Evolutionary conservation across 2,329 filamentous ascomycete species (phyloP).

Genomic region (Alternaria sp.): DNA sequence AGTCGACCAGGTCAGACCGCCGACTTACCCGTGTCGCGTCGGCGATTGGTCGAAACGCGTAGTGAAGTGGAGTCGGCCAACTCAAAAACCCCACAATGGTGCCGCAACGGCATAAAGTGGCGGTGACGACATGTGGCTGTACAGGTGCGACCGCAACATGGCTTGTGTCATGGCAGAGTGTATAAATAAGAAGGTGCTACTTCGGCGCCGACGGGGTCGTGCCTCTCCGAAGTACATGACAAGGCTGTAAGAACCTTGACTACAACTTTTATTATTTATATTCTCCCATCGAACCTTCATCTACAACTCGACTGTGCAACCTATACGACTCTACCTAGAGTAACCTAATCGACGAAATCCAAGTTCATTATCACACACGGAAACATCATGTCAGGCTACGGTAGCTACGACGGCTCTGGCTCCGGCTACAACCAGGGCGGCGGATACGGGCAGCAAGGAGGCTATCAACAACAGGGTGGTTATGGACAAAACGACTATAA

Average conservation of each 20-base stretch:
- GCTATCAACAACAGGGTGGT: constrained; percentile 12
- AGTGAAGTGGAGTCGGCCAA: constrained; percentile 8
- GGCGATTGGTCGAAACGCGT: constrained; percentile 5
- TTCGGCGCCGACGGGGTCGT: not conserved
- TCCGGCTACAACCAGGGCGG: constrained; percentile 13
- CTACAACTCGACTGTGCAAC: not conserved
- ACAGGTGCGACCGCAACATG: not conserved
- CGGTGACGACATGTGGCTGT: constrained; percentile 17
- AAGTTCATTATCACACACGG: not conserved
- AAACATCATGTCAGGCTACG: constrained; percentile 23
- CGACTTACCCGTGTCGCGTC: constrained; percentile 4
- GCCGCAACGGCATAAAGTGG: constrained; percentile 5
- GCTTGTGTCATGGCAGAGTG: not conserved
- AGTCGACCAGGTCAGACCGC: constrained; percentile 1
- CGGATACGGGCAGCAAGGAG: constrained; percentile 1
- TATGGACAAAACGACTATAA: constrained; percentile 17
- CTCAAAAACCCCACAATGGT: not conserved
- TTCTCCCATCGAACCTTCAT: not conserved
- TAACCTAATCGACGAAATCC: not conserved
- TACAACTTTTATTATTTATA: not conserved
- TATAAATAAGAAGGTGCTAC: constrained; percentile 7
- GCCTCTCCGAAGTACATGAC: not conserved
- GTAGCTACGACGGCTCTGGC: constrained; percentile 6
- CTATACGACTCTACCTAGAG: not conserved
- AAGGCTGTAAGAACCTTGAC: not conserved